Conservation (phyloP, 2,329 filamentous ascomycete genomes). For the Xylaria arbuscula region DNA sequence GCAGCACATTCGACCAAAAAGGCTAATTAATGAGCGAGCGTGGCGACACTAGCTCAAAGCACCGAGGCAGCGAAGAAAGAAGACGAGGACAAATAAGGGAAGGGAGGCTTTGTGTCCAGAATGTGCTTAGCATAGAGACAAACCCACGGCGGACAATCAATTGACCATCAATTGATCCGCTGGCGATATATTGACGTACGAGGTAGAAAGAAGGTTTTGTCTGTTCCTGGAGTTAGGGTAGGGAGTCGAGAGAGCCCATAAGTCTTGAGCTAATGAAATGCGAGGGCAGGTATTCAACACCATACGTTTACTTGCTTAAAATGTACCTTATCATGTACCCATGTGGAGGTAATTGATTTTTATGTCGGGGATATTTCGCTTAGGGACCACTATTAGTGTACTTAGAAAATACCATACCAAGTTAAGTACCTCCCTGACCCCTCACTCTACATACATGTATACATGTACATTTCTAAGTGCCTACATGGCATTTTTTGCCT, state of each 20-base stretch:
- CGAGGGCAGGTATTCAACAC: background rate
- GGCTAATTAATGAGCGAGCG: constrained; percentile 5
- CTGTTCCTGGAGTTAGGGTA: background rate
- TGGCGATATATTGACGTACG: background rate
- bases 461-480: background rate
- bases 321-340: background rate
- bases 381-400: background rate
- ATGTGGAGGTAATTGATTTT: background rate
- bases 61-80: constrained; percentile 10
- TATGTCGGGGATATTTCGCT: background rate
- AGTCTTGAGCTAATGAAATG: background rate
- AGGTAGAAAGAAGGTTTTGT: background rate
- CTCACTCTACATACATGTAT: background rate
- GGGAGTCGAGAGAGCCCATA: background rate
- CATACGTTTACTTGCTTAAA: background rate
- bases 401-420: background rate
- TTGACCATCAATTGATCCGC: constrained; percentile 31
- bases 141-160: constrained; percentile 21
- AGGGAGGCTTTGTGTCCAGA: background rate
- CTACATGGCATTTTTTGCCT: background rate
- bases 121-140: background rate
- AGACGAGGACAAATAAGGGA: constrained; percentile 9
- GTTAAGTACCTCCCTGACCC: background rate
- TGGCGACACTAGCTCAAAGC: constrained; percentile 26
- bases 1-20: constrained; percentile 19